Conservation (phyloP, 176 grass and related monocot genomes). For the Oryza nivara region DNA sequence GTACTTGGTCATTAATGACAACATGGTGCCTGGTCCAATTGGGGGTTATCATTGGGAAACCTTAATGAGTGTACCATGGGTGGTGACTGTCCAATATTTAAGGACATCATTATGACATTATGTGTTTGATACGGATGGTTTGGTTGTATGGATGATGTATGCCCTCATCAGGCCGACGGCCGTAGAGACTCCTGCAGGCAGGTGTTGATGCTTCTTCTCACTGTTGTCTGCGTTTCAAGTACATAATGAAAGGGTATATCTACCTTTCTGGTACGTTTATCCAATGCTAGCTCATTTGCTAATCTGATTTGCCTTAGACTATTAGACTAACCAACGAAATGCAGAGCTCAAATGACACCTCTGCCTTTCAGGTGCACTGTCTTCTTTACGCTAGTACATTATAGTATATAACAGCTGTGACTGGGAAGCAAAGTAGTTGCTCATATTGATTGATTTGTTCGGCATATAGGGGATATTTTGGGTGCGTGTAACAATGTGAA, state of each 20-base stretch:
- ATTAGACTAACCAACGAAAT: no score
- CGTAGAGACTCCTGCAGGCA: neutral
- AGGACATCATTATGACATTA: neutral
- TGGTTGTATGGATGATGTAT: neutral
- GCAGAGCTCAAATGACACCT: neutral
- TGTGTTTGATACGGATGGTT: neutral
- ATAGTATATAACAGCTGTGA: neutral
- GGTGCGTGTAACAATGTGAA: neutral
- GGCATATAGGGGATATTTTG: neutral
- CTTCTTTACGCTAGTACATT: neutral
- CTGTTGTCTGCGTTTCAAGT: neutral
- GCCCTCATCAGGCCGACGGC: neutral
- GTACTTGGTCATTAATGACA: neutral
- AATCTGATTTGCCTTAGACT: neutral
- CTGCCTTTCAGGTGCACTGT: neutral
- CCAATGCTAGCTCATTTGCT: neutral
- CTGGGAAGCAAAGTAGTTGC: neutral
- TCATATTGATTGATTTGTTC: neutral
- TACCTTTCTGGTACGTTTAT: neutral
- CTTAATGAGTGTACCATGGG: neutral
- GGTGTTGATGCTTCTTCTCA: neutral
- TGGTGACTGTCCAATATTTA: neutral
- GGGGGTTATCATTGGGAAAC: neutral
- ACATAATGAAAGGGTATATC: neutral
- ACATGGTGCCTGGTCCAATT: neutral